Evolutionary conservation across 768 basidiomycete genomes (phyloP).

Genomic region (Mycena rosella): DNA sequence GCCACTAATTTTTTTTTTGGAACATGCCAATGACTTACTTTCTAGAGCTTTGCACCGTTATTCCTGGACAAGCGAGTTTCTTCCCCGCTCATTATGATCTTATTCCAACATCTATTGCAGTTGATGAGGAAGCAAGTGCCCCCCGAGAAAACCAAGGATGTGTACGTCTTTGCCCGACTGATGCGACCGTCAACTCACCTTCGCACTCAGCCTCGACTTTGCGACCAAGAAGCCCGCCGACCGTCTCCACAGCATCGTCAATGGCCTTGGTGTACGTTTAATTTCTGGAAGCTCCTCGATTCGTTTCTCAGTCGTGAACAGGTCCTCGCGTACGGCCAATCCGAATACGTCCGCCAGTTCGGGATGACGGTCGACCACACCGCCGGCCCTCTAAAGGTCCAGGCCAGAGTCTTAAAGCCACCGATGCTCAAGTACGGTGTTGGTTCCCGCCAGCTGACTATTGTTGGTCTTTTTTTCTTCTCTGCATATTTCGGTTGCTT

Average conservation of each 20-base stretch:
- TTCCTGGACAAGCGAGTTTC: slow-evolving; percentile 61
- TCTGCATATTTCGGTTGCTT: neutral
- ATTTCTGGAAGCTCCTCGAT: neutral
- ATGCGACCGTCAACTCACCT: neutral
- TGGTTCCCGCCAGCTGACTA: slow-evolving; percentile 65
- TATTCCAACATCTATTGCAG: neutral
- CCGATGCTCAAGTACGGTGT: slow-evolving; percentile 65
- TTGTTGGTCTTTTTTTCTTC: slow-evolving; percentile 62
- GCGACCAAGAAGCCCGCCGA: slow-evolving; percentile 73
- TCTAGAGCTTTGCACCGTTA: slow-evolving; percentile 72
- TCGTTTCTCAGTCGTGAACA: slow-evolving; percentile 25
- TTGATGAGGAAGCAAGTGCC: slow-evolving; percentile 82
- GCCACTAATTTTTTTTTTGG: slow-evolving; percentile 55
- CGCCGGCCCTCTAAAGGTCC: slow-evolving; percentile 51
- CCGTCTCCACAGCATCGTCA: slow-evolving; percentile 65
- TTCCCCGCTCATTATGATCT: too few species aligned
- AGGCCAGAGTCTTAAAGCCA: slow-evolving; percentile 60
- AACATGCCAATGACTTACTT: too few species aligned
- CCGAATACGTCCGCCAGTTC: slow-evolving; percentile 58
- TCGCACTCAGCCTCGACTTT: slow-evolving; percentile 58
- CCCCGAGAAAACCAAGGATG: slow-evolving; percentile 72
- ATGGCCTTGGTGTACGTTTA: slow-evolving; percentile 64
- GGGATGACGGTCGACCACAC: slow-evolving; percentile 54
- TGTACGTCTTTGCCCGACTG: slow-evolving; percentile 53
- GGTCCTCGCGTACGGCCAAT: slow-evolving; percentile 57